Evolutionary conservation across 129 eudicot genomes (phyloP).

Genomic region (Arctium minus): DNA sequence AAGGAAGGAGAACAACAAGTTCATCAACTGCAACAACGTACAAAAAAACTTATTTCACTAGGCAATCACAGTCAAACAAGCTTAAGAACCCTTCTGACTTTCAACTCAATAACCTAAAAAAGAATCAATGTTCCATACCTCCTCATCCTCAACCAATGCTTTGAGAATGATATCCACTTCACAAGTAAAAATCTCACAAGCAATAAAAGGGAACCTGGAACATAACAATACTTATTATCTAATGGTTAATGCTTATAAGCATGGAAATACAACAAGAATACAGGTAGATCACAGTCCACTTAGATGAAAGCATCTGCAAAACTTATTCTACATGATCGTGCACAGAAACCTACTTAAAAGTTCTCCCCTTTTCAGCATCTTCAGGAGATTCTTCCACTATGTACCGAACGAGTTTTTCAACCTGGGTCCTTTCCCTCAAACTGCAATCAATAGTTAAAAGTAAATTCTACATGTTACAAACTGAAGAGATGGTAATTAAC

Average conservation of each 20-base stretch:
- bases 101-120: slow-evolving; percentile 1
- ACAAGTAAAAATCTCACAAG: slow-evolving; percentile 96
- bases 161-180: slow-evolving; percentile 90
- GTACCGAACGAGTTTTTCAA: slow-evolving; percentile 74
- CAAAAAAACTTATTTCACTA: slow-evolving; percentile 14
- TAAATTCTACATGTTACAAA: neutral
- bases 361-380: slow-evolving; percentile 73
- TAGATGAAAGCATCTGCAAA: slow-evolving; percentile 6
- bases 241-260: neutral
- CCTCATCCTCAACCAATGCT: slow-evolving; percentile 92
- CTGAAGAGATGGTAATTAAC: neutral
- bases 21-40: slow-evolving; percentile 64
- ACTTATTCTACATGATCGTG: slow-evolving; percentile 5
- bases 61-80: neutral
- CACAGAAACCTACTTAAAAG: slow-evolving; percentile 63
- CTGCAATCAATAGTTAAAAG: slow-evolving; percentile 34
- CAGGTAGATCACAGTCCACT: slow-evolving; percentile 3
- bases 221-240: slow-evolving; percentile 9
- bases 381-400: slow-evolving; percentile 90
- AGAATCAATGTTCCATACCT: slow-evolving; percentile 41
- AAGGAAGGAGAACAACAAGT: slow-evolving; percentile 83
- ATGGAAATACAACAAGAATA: neutral
- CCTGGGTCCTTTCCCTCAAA: slow-evolving; percentile 71
- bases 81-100: neutral
- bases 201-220: slow-evolving; percentile 84